These are phyloP conservation scores for Drosera capensis DNA, from an alignment of 148 eudicot species.

Conservation along the genomic window DNA sequence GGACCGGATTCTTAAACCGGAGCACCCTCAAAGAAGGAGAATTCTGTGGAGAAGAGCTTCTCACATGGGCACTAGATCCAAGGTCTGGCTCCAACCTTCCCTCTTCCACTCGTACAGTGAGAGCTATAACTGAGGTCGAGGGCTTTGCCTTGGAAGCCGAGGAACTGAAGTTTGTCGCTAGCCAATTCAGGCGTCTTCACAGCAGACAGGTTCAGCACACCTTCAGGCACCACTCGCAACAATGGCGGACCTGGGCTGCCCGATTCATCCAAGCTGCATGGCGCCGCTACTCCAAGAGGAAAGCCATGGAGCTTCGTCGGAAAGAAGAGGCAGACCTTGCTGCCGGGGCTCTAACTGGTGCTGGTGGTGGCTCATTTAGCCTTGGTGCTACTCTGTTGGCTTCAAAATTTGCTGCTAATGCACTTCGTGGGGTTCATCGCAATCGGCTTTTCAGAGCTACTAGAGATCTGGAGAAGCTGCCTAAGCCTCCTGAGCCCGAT, in stretches of 20 bases:
- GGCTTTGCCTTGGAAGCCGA: slow-evolving; percentile 86
- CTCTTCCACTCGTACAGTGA: slow-evolving; percentile 82
- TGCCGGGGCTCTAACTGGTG: slow-evolving; percentile 8
- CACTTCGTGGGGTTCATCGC: slow-evolving; percentile 72
- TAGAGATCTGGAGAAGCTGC: slow-evolving; percentile 42
- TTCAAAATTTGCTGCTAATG: slow-evolving; percentile 66
- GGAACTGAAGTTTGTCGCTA: slow-evolving; percentile 86
- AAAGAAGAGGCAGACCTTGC: slow-evolving; percentile 6
- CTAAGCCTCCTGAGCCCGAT: slow-evolving; percentile 94
- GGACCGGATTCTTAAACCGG: slow-evolving; percentile 87
- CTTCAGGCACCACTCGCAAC: slow-evolving; percentile 77
- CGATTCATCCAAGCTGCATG: slow-evolving; percentile 93
- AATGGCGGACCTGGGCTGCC: slow-evolving; percentile 97
- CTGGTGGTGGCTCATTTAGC: slow-evolving; percentile 39
- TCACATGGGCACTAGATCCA: slow-evolving; percentile 96
- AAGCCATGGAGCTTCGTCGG: slow-evolving; percentile 33
- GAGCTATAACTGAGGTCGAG: slow-evolving; percentile 78
- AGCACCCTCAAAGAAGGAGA: slow-evolving; percentile 76
- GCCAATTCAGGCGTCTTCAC: slow-evolving; percentile 91
- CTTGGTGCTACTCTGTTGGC: slow-evolving; percentile 57
- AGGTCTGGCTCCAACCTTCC: slow-evolving; percentile 74
- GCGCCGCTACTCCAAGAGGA: slow-evolving; percentile 65
- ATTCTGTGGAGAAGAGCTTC: slow-evolving; percentile 85
- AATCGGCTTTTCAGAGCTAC: slow-evolving; percentile 39
- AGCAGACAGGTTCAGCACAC: slow-evolving; percentile 96